Evolutionary conservation across 108 stramenopile species (phyloP), one percentile per base, ranked within the genome.

Genomic region (Discostella pseudostelligera): DNA sequence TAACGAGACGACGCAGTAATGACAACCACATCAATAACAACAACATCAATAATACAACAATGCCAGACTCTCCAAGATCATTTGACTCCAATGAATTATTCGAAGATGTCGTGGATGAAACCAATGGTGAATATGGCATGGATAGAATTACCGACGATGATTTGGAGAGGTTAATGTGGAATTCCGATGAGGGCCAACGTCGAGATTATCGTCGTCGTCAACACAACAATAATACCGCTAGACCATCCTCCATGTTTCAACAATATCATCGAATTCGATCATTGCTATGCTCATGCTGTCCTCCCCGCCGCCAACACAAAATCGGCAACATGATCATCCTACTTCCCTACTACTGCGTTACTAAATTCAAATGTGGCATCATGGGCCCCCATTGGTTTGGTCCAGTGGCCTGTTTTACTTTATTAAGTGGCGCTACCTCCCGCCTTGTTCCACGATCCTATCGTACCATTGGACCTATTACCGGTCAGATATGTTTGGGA

Each of bases 301-400:
- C 43, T 21, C 51, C 7, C 54, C 48, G 43, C 10, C 53, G 14
- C 39, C 32, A 25, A 29, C 26, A 57, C 60, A 56, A 32, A 3
- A 13, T 60, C 13, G 79, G 89, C 21, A 90, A 90, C 60, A 79
- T 79, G 70, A 79, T 64, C 40, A 74, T 92, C 11, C 56, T 86
- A 4, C 81, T 76, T 56, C 87, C 85, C 5, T 40, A 60, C 39
- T 70, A 83, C 45, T 81, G 65, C 56, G 35, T 74, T 19, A 57
- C 56, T 53, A 32, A 32, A 32, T 67, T 76, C 43, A 80, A 83
- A 4, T 87, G 80, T 76, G 91, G 91, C n/a, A 80, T 93, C 12
- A 21, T 85, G 20, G 91, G 91, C 22, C 88, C 88, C 7, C 88
- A 93, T 66, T 82, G 76, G 72, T 82, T 87, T 59, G 91, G 91